These are phyloP conservation scores for Calonectria fujianensis DNA, from an alignment of 2,329 filamentous ascomycete species.

Conservation along the genomic window DNA sequence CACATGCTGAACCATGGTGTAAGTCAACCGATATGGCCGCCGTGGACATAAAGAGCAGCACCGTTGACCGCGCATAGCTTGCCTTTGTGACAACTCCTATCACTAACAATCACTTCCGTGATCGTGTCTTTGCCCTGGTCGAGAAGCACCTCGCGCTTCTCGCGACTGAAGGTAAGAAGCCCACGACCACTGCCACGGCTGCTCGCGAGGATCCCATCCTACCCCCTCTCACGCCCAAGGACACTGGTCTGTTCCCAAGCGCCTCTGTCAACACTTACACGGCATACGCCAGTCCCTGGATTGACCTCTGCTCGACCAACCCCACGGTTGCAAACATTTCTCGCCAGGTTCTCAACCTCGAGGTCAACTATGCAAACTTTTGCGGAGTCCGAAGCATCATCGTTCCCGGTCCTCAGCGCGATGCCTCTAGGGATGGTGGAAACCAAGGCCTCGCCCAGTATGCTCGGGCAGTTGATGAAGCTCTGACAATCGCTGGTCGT, in stretches of 20 bases:
- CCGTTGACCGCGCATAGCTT: constrained; percentile 72
- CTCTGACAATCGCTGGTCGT: constrained; percentile 83
- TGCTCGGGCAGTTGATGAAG: constrained; percentile 88
- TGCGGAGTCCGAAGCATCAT: constrained; percentile 91
- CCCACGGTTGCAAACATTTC: constrained; percentile 90
- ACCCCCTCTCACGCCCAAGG: constrained; percentile 84
- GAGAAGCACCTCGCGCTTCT: constrained; percentile 71
- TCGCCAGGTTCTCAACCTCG: constrained; percentile 90
- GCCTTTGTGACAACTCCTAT: constrained; percentile 86
- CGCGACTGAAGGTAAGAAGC: constrained; percentile 62
- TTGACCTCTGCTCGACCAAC: constrained; percentile 89
- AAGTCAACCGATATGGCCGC: constrained; percentile 61
- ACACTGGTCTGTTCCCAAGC: constrained; percentile 83
- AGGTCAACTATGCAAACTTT: constrained; percentile 96
- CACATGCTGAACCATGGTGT: constrained; percentile 82
- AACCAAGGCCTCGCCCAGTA: constrained; percentile 81
- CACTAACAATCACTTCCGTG: constrained; percentile 83
- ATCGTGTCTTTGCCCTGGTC: constrained; percentile 79
- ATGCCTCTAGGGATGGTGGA: constrained; percentile 71
- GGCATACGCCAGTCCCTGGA: constrained; percentile 91
- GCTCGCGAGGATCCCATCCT: constrained; percentile 74
- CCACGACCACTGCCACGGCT: constrained; percentile 65
- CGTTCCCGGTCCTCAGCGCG: constrained; percentile 83
- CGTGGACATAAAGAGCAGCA: constrained; percentile 24
- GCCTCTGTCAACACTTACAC: constrained; percentile 83